Conservation (phyloP, 1,284 basidiomycete species). For the Tilletia setariae region DNA sequence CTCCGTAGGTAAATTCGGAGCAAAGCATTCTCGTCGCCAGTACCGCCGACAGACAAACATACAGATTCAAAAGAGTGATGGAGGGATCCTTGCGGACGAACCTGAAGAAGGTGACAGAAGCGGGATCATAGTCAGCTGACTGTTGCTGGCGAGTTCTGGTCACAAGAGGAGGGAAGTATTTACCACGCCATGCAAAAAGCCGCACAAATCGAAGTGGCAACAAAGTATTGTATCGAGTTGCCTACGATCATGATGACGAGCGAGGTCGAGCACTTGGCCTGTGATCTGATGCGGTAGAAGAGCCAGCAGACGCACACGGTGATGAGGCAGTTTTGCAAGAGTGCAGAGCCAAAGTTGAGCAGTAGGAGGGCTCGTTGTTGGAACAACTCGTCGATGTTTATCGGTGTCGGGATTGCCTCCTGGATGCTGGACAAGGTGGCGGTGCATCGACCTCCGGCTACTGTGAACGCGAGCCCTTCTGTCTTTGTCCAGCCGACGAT, state of each 20-base stretch:
- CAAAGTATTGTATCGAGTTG: conserved; percentile 2
- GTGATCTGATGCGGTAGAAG: conserved; percentile 2
- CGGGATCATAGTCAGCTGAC: background rate
- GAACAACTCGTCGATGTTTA: too few relatives aligned
- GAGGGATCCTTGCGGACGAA: background rate
- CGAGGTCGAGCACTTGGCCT: background rate
- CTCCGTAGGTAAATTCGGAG: background rate
- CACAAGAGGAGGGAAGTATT: background rate
- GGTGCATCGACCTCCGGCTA: too few relatives aligned
- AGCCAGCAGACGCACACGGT: background rate
- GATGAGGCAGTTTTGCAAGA: conserved; percentile 1
- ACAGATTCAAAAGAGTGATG: background rate
- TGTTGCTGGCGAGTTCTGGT: too few relatives aligned
- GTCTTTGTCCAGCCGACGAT: background rate
- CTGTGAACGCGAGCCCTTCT: too few relatives aligned
- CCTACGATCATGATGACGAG: background rate
- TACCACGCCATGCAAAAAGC: background rate
- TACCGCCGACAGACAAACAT: background rate
- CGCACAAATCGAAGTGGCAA: background rate
- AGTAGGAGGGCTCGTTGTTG: background rate
- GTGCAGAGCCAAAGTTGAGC: background rate
- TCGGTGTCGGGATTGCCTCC: too few relatives aligned
- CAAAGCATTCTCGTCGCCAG: background rate
- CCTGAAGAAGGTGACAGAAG: background rate
- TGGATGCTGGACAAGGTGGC: too few relatives aligned